These are phyloP conservation scores for Coemansia interrupta DNA, from an alignment of 192 early-diverging fungal genomes.

Conservation along the genomic window DNA sequence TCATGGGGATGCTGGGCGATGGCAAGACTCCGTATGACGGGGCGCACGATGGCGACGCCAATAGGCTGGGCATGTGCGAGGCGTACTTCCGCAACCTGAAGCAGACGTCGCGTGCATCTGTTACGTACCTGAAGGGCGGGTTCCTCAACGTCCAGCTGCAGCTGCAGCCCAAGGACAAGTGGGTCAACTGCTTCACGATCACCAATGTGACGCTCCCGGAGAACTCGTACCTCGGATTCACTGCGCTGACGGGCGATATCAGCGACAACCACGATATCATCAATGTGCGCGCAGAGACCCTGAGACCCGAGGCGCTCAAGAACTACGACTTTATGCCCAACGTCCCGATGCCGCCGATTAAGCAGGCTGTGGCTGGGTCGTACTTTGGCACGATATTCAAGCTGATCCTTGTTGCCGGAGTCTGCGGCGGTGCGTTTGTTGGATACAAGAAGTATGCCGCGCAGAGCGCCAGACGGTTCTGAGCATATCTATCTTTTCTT, in stretches of 20 bases:
- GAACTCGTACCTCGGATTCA: constrained; percentile 84
- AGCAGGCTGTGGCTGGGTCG: constrained; percentile 8
- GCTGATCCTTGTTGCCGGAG: constrained; percentile 39
- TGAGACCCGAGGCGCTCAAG: constrained; percentile 45
- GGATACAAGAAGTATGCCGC: constrained; percentile 49
- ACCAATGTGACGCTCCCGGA: constrained; percentile 73
- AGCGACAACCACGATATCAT: constrained; percentile 61
- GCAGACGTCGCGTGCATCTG: constrained; percentile 59
- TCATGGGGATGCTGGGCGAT: constrained; percentile 93
- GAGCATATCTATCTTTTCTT: not conserved
- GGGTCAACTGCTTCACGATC: constrained; percentile 81
- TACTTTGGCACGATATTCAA: constrained; percentile 38
- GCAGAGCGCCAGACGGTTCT: constrained; percentile 49
- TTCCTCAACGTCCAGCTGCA: constrained; percentile 54
- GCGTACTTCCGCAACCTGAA: constrained; percentile 73
- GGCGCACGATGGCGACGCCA: constrained; percentile 74
- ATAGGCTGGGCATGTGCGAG: constrained; percentile 64
- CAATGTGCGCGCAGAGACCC: constrained; percentile 38
- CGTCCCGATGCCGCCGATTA: constrained; percentile 7
- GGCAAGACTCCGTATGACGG: constrained; percentile 84
- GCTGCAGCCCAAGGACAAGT: constrained; percentile 61
- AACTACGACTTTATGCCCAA: constrained; percentile 34
- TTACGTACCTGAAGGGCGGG: constrained; percentile 71
- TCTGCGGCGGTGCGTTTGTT: constrained; percentile 41
- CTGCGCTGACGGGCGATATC: constrained; percentile 88